These are phyloP conservation scores for Biancaea sappan DNA, from an alignment of 306 rosid genomes.

Conservation along the genomic window DNA sequence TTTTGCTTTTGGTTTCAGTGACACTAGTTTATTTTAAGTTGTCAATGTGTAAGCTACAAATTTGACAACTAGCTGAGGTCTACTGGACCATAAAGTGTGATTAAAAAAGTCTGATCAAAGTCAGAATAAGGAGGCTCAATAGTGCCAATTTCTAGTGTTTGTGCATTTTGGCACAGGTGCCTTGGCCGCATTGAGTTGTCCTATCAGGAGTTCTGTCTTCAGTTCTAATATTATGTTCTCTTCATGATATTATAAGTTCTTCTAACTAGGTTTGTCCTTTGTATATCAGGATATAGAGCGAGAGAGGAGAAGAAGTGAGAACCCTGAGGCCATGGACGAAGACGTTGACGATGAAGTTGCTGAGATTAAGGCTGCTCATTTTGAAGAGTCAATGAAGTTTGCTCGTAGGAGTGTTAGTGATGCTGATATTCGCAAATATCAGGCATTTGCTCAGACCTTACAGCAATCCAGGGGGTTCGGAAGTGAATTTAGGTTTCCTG, in stretches of 20 bases:
- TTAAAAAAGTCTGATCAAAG: not conserved
- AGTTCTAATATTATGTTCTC: not conserved
- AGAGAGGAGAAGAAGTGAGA: slow-evolving; percentile 44
- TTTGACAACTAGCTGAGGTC: not conserved
- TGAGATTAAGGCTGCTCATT: slow-evolving; percentile 54
- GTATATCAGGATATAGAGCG: slow-evolving; percentile 46
- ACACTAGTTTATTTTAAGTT: not conserved
- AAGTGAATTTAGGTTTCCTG: slow-evolving; percentile 47
- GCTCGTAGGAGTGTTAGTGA: slow-evolving; percentile 50
- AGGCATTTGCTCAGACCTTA: slow-evolving; percentile 57
- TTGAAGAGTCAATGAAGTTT: slow-evolving; percentile 57
- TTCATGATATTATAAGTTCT: not conserved
- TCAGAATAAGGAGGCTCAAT: not conserved
- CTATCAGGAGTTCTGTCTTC: not conserved
- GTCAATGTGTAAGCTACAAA: not conserved
- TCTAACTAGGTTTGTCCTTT: not conserved
- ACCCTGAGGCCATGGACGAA: slow-evolving; percentile 55
- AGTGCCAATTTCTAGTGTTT: not conserved
- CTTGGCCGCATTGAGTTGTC: not conserved
- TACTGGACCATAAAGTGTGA: not conserved
- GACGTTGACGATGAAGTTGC: slow-evolving; percentile 46
- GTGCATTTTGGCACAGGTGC: not conserved
- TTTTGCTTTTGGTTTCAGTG: not conserved
- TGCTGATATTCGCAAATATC: slow-evolving; percentile 58
- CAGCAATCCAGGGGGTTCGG: slow-evolving; percentile 60